Percentiles rank a stretch among this genome's conserved stretches.
phyloP scores from a whole-genome alignment of 352 stramenopile species.

The Globisporangium camurandrum region DNA sequence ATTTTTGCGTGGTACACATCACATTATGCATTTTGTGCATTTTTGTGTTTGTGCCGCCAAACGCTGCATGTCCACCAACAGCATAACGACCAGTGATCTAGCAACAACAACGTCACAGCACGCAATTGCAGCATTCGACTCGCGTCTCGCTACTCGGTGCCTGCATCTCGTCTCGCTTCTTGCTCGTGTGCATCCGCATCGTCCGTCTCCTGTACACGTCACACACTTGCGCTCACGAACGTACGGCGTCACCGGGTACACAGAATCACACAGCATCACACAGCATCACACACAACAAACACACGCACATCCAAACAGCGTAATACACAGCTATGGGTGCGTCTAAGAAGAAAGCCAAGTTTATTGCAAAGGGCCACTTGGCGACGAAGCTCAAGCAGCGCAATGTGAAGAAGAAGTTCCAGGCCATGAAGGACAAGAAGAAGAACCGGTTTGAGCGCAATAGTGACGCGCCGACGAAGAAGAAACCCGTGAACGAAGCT shows the following conservation, averaged over 20 bases:
- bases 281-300: background rate
- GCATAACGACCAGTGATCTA: background rate
- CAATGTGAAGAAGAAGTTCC: slow-evolving; percentile 79
- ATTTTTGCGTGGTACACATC: no score
- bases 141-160: background rate
- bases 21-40: background rate
- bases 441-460: slow-evolving; percentile 55
- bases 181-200: background rate
- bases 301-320: no score
- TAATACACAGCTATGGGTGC: slow-evolving; percentile 31
- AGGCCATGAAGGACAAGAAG: slow-evolving; percentile 76
- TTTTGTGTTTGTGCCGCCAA: no score
- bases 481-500: slow-evolving; percentile 24
- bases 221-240: no score
- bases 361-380: slow-evolving; percentile 78
- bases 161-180: background rate
- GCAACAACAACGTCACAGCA: background rate
- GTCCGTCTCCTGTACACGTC: background rate
- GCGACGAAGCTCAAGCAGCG: slow-evolving; percentile 77
- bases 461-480: slow-evolving; percentile 49
- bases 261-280: background rate
- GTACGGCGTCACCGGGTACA: slow-evolving; percentile 1
- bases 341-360: slow-evolving; percentile 86
- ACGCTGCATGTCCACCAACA: background rate
- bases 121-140: no score